Conservation (phyloP, 352 stramenopile genomes). For the Plasmopara viticola region DNA sequence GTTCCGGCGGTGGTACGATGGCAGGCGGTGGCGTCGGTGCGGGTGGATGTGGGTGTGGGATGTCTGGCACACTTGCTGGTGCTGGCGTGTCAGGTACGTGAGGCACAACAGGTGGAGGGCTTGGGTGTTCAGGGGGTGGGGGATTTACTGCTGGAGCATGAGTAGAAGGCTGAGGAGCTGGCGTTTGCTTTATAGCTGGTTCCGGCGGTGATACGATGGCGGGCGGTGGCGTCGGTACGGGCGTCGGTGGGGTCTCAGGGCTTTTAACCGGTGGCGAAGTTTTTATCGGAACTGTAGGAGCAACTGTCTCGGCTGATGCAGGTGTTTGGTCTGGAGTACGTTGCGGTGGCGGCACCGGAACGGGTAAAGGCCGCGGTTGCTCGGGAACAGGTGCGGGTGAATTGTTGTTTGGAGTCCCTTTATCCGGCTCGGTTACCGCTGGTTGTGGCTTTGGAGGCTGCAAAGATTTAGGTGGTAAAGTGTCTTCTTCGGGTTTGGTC, state of each 20-base stretch:
- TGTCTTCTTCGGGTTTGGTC: constrained; percentile 3
- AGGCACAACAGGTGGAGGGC: constrained; percentile 2
- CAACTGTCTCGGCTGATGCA: not conserved
- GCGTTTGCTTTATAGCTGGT: constrained; percentile 6
- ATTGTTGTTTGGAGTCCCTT: constrained; percentile 10
- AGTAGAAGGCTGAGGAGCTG: constrained; percentile 6
- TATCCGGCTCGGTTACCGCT: constrained; percentile 3
- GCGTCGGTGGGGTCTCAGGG: not conserved
- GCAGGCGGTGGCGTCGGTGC: not conserved
- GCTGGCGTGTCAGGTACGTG: constrained; percentile 1
- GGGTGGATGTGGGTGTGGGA: not conserved
- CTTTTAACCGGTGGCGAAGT: not conserved
- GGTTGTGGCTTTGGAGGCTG: constrained; percentile 3
- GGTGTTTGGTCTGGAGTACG: not conserved
- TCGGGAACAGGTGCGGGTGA: constrained; percentile 1
- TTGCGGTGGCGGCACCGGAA: not conserved
- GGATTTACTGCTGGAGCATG: not conserved
- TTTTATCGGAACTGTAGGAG: not conserved
- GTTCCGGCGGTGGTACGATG: not conserved
- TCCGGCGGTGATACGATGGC: not conserved
- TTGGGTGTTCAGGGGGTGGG: not conserved
- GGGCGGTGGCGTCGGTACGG: not conserved
- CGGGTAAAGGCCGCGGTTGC: not conserved
- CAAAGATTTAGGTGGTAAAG: constrained; percentile 4
- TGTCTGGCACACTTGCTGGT: constrained; percentile 5